Conservation (phyloP, 23 red algal genomes). For the Gracilaria vermiculophylla region DNA sequence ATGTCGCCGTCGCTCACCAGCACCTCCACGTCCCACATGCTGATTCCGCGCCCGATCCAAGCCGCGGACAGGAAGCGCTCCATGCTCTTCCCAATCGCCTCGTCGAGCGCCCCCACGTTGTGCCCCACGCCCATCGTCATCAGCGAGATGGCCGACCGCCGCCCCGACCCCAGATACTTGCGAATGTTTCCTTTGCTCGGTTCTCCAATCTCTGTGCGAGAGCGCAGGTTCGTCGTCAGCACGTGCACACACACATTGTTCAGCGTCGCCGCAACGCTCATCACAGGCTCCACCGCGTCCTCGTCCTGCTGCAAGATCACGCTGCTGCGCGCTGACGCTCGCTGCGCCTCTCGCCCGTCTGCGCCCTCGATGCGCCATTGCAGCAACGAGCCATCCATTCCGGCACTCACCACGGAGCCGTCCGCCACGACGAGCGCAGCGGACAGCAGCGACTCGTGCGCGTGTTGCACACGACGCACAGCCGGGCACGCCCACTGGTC, state of each 20-base stretch:
- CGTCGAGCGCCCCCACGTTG: neutral
- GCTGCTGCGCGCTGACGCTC: neutral
- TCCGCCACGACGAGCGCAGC: constrained; percentile 14
- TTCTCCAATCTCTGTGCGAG: constrained; percentile 14
- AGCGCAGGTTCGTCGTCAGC: neutral
- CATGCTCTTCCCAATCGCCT: neutral
- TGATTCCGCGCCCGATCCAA: constrained; percentile 17
- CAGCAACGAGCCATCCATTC: constrained; percentile 24
- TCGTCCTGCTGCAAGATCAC: neutral
- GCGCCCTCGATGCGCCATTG: neutral
- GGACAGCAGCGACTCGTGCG: constrained; percentile 31
- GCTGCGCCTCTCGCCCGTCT: too few species aligned
- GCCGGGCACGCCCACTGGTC: constrained; percentile 4
- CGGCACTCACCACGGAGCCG: constrained; percentile 26
- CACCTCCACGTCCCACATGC: constrained; percentile 43
- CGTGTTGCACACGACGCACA: constrained; percentile 11
- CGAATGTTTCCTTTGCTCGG: constrained; percentile 5
- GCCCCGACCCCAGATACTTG: neutral
- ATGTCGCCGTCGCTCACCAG: neutral
- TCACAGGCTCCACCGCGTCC: constrained; percentile 32
- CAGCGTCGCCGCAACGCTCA: constrained; percentile 1
- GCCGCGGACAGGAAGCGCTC: neutral
- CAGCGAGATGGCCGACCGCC: constrained; percentile 2
- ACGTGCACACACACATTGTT: constrained; percentile 12
- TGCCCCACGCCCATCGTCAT: neutral